Evolutionary conservation across 129 eudicot species (phyloP).

Genomic region (Apium graveolens): DNA sequence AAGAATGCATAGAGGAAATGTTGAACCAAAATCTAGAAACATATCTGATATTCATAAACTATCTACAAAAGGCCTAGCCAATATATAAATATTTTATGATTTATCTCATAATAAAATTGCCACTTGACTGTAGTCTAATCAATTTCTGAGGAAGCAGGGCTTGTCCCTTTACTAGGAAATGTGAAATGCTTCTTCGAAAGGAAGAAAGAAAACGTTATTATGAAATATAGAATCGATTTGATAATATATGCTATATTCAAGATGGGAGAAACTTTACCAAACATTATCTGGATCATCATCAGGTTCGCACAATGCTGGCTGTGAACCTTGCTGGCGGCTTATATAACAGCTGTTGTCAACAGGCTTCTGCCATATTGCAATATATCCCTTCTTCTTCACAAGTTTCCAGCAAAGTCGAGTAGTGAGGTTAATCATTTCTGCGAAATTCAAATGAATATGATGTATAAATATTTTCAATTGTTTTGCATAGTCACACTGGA

Average conservation of each 20-base stretch:
- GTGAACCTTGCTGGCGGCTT: constrained; percentile 57
- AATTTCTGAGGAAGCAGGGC: not conserved
- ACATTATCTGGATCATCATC: constrained; percentile 82
- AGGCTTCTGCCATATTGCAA: constrained; percentile 97
- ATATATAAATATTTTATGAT: not conserved
- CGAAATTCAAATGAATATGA: constrained; percentile 8
- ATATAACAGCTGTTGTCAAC: constrained; percentile 75
- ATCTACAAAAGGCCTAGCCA: not conserved
- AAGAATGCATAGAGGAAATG: not conserved
- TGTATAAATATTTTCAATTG: not conserved
- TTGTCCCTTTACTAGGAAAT: not conserved
- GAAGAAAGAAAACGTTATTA: not conserved
- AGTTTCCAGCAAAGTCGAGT: constrained; percentile 89
- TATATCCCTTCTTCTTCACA: constrained; percentile 87
- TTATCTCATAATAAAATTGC: not conserved
- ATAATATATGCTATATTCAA: not conserved
- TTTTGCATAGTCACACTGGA: not conserved
- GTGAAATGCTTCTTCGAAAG: not conserved
- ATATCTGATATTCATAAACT: not conserved
- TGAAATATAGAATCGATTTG: not conserved
- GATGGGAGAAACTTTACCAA: constrained; percentile 55
- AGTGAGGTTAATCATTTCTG: constrained; percentile 89
- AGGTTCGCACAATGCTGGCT: constrained; percentile 76
- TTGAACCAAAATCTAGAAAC: not conserved
- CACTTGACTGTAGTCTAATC: not conserved